Base-by-base conservation (phyloP, 176 grass and related monocot genomes). In the Avena eriantha region DNA sequence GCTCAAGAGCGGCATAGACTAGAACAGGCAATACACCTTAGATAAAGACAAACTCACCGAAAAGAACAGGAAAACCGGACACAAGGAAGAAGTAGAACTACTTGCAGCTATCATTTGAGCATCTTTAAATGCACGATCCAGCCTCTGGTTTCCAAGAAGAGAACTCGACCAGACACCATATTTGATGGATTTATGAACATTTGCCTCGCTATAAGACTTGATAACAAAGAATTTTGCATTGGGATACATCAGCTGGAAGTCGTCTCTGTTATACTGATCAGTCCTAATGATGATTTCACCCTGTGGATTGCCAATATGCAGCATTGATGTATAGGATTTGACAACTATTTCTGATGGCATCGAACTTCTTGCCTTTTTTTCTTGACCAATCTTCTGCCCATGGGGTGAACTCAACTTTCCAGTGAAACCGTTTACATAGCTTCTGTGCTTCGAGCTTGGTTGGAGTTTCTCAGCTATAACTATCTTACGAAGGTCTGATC, bases 161-260 rank as follows among this genome's bases (percentile, higher is more conserved):
- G 90, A 86, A 78, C 86, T 87, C 4, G 88, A 87, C 93, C 93
- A 93, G 36, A 93, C 86, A 79, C 90, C 90, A 85, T 95, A 95
- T 78, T 95, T 95, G 89, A 95, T 92, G 67, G 90, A 90, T 78
- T 92, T 95, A 56, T 93, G 88, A 87, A 95, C 65, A 73, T 95
- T 89, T 21, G 74, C 80, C 81, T 91, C 90, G 22, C 69, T 69
- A 41, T 31, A 90, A 6, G 90, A 90, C 70, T 95, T 95, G 48
- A 95, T 93, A 54, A 98, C 89, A 85, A 95, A 98, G 86, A 98
- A 95, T 53, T 92, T 98, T 22, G 93, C 95, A 88, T 86, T 82
- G 76, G 85, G 80, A 84, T 98, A 90, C 67, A 93, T 87, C 88
- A 94, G 86, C 24, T 74, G 59, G 58, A 98, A 95, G 56, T 95